Evolutionary conservation across 2,329 filamentous ascomycete genomes (phyloP), one percentile per base, ranked within the genome.

Genomic region (Xylaria sp.): DNA sequence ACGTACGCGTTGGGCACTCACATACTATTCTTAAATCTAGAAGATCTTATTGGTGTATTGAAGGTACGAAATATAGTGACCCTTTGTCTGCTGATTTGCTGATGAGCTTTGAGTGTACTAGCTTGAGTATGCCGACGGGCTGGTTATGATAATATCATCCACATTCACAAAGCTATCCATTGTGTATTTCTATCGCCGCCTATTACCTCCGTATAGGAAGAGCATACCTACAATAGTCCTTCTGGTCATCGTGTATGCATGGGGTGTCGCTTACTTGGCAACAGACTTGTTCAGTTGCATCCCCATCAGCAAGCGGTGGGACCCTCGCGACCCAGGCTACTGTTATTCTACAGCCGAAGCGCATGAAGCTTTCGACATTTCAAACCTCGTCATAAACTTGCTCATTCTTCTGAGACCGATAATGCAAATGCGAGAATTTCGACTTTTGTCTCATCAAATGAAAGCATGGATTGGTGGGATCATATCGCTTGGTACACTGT

Each of bases 181-280:
- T 25, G 49, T 19, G 49, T 53, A 53, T 41, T 41, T 53, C n/a
- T 53, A 53, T 31, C 49, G 49, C n/a, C 49, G 49, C 37, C 23
- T 41, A 31, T 8, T 53, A 27, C 49, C 37, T 9, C 49, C 35
- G n/a, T 41, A 53, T 17, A 40, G 37, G 49, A 53, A 25, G 3
- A 53, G 37, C 4, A 41, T 29, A 53, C 17, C 37, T 9, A 41
- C 49, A 4, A 25, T 21, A n/a, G 31, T 31, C 37, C 35, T 53
- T 15, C 49, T 53, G 9, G 35, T 53, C 23, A 4, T 53, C n/a
- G 35, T 53, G n/a, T 53, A 53, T 25, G 23, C 37, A 53, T 53
- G 49, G 49, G 35, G 49, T 31, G 25, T 53, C 13, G 49, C 37
- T 8, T 40, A 40, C 9, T 9, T 53, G 49, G 49, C 49, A 19